Conservation (phyloP, 768 basidiomycete species). For the Boletus barrowsii region DNA sequence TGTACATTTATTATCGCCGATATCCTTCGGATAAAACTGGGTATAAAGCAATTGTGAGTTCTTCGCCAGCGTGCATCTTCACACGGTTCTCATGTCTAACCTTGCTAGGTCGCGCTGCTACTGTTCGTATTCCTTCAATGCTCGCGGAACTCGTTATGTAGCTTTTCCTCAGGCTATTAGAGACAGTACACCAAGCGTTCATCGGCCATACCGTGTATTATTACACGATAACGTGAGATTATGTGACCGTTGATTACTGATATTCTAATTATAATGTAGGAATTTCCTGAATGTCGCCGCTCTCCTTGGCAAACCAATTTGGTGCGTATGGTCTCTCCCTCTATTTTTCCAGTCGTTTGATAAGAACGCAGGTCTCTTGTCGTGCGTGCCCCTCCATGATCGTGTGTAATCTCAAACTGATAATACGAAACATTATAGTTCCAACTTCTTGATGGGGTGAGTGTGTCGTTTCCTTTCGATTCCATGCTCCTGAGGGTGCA, state of each 20-base stretch:
- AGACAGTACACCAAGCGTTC: slow-evolving; percentile 47
- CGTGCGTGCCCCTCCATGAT: slow-evolving; percentile 32
- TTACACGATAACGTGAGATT: slow-evolving; percentile 51
- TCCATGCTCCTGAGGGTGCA: slow-evolving; percentile 2
- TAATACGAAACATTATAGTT: slow-evolving; percentile 29
- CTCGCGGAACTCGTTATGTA: background rate
- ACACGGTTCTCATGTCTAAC: background rate
- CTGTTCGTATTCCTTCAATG: slow-evolving; percentile 26
- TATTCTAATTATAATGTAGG: slow-evolving; percentile 25
- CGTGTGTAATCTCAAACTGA: slow-evolving; percentile 4
- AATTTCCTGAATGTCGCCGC: slow-evolving; percentile 39
- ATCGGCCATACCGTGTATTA: slow-evolving; percentile 52
- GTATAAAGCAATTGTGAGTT: slow-evolving; percentile 52
- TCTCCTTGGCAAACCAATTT: slow-evolving; percentile 40
- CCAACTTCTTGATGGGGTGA: slow-evolving; percentile 42
- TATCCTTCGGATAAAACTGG: slow-evolving; percentile 51
- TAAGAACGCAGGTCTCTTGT: slow-evolving; percentile 44
- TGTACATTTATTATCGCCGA: slow-evolving; percentile 51
- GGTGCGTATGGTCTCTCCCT: slow-evolving; percentile 32
- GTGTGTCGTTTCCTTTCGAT: slow-evolving; percentile 5
- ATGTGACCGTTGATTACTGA: background rate
- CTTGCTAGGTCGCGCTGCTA: slow-evolving; percentile 29
- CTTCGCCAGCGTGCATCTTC: background rate
- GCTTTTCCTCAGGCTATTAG: slow-evolving; percentile 38
- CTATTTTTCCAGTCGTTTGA: slow-evolving; percentile 6